Evolutionary conservation across 495 filamentous ascomycete genomes (phyloP).

Genomic region (Penicillium psychrofluorescens): DNA sequence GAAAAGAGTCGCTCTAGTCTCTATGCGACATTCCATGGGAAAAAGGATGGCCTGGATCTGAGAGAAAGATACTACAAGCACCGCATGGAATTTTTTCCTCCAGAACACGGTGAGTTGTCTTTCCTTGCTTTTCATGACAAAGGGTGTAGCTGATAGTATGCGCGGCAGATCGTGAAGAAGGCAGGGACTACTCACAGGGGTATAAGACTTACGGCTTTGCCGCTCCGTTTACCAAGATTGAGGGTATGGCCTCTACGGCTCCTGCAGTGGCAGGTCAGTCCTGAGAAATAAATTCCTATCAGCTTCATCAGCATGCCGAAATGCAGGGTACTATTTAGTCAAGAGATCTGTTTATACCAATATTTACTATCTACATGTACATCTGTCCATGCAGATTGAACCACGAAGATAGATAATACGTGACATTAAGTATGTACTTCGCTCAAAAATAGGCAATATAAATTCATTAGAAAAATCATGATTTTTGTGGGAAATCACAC

Average conservation of each 20-base stretch:
- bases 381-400: too few species aligned
- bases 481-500: too few species aligned
- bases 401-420: too few species aligned
- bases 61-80: conserved; percentile 32
- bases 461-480: too few species aligned
- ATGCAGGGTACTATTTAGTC: too few species aligned
- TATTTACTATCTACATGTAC: too few species aligned
- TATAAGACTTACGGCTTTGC: conserved; percentile 33
- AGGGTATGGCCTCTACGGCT: neutral
- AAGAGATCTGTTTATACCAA: too few species aligned
- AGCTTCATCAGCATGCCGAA: too few species aligned
- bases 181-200: conserved; percentile 29
- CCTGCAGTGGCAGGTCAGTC: too few species aligned
- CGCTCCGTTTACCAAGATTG: conserved; percentile 13
- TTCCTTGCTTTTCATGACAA: neutral
- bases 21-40: conserved; percentile 37
- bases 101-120: conserved; percentile 24
- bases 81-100: conserved; percentile 31
- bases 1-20: conserved; percentile 25
- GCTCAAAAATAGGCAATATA: too few species aligned
- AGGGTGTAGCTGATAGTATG: neutral
- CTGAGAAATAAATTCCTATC: too few species aligned
- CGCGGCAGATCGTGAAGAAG: conserved; percentile 21
- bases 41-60: conserved; percentile 27
- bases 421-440: too few species aligned